phyloP scores from a whole-genome alignment of 805 yeast species.

The Pichia scutulata region DNA sequence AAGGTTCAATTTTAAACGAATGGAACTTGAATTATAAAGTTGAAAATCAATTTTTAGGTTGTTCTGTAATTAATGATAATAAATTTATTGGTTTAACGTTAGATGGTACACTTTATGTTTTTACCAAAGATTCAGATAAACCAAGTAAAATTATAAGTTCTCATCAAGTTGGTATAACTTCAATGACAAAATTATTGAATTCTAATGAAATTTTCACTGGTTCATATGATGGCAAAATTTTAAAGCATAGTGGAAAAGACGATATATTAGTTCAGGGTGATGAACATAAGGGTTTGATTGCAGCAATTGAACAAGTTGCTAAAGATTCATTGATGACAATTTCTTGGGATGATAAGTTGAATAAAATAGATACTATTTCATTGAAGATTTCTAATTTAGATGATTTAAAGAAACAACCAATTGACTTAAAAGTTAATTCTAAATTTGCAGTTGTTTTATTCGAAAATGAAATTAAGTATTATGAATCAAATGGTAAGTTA shows the following conservation, averaged over 20 bases:
- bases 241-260: slow-evolving; percentile 45
- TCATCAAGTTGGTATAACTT: slow-evolving; percentile 77
- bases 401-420: slow-evolving; percentile 42
- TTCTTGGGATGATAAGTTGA: slow-evolving; percentile 86
- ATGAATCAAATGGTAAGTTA: slow-evolving; percentile 26
- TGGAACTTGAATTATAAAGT: slow-evolving; percentile 45
- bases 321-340: slow-evolving; percentile 28
- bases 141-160: slow-evolving; percentile 49
- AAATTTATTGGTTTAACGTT: slow-evolving; percentile 55
- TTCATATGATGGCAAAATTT: slow-evolving; percentile 72
- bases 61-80: slow-evolving; percentile 49
- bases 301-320: slow-evolving; percentile 33
- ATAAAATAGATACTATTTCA: slow-evolving; percentile 25
- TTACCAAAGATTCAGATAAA: slow-evolving; percentile 32
- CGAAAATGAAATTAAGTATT: slow-evolving; percentile 33
- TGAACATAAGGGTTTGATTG: slow-evolving; percentile 59
- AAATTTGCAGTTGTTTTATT: slow-evolving; percentile 37
- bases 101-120: slow-evolving; percentile 64
- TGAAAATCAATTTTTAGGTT: slow-evolving; percentile 69
- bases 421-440: slow-evolving; percentile 30
- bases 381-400: slow-evolving; percentile 19
- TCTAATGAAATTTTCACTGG: slow-evolving; percentile 43
- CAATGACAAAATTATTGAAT: slow-evolving; percentile 32
- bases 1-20: slow-evolving; percentile 36
- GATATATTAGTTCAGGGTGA: slow-evolving; percentile 32